Evolutionary conservation across 2,329 filamentous ascomycete species (phyloP), one percentile per base, ranked within the genome.

Genomic region (Bipolaris victoriae): DNA sequence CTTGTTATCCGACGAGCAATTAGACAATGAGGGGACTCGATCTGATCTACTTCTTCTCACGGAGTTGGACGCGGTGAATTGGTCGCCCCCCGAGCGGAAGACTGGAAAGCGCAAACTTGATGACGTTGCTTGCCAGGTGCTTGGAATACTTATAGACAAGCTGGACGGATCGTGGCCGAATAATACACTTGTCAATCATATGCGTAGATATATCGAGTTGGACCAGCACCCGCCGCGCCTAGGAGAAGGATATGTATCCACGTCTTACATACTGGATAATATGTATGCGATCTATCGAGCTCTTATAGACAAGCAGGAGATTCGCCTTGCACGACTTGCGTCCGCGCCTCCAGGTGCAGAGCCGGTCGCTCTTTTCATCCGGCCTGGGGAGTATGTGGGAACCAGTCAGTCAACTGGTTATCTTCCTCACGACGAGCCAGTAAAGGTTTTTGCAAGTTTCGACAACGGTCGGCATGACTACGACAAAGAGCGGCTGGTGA

Each of bases 361-460:
- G n/a, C 54, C 58, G 0, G 26, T 53, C 7, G 62, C 58, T 6
- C 55, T 65, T 18, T 63, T 61, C 52, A 52, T 62, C 7, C 31
- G 1, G 29, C 49, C 54, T 33, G 48, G 45, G 7, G 47, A 55
- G 10, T n/a, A 55, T 20, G 45, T 57, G 51, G 36, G 1, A 10
- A 37, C 35, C 7, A 16, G 47, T 11, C 3, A 39, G 15, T 15
- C 7, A 9, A 2, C 5, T 20, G 18, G 39, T 10, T 20, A 22
- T 7, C 4, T n/a, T 11, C n/a, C 29, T 26, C 10, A 26, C 39
- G 7, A 3, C 3, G 18, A n/a, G 11, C 13, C 20, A 20, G 36
- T 41, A 4, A 55, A 37, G 24, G 37, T 63, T 1, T 66, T 65
- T 26, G 60, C 64, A 16, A 66, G 62, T 48, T 66, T 58, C 56